Evolutionary conservation across 75 land plant species (phyloP).

Genomic region (Picea glauca): DNA sequence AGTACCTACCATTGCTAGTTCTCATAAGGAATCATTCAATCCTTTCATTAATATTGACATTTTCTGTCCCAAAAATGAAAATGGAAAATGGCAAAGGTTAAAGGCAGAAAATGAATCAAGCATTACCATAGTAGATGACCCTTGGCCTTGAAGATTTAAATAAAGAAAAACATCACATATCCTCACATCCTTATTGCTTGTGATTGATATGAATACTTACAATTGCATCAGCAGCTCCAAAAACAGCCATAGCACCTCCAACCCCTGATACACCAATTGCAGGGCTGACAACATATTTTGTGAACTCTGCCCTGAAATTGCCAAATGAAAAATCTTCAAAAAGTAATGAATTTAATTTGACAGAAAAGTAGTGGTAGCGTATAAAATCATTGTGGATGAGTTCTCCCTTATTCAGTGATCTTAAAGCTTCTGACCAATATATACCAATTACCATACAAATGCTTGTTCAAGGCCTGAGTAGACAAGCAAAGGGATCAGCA

Average conservation of each 20-base stretch:
- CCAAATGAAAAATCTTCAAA: background rate
- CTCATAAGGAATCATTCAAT: background rate
- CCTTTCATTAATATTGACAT: background rate
- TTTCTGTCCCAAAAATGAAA: background rate
- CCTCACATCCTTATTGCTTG: conserved; percentile 51
- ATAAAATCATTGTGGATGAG: background rate
- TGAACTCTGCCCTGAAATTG: conserved; percentile 73
- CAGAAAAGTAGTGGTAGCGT: background rate
- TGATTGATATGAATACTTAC: conserved; percentile 41
- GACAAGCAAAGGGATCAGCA: conserved; percentile 77
- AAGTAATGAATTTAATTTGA: background rate
- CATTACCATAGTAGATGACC: background rate
- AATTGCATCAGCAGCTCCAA: conserved; percentile 84
- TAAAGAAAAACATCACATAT: conserved; percentile 16
- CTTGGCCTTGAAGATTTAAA: background rate
- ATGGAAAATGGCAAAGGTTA: background rate
- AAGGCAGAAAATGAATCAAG: background rate
- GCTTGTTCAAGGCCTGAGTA: conserved; percentile 75
- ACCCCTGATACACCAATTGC: conserved; percentile 80
- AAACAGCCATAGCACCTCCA: conserved; percentile 92
- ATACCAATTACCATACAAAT: conserved; percentile 52
- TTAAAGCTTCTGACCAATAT: background rate
- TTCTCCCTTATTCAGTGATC: background rate
- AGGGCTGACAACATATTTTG: conserved; percentile 69
- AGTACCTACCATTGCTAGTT: background rate